Evolutionary conservation across 106 monocot species (phyloP).

Genomic region (Acorus gramineus): DNA sequence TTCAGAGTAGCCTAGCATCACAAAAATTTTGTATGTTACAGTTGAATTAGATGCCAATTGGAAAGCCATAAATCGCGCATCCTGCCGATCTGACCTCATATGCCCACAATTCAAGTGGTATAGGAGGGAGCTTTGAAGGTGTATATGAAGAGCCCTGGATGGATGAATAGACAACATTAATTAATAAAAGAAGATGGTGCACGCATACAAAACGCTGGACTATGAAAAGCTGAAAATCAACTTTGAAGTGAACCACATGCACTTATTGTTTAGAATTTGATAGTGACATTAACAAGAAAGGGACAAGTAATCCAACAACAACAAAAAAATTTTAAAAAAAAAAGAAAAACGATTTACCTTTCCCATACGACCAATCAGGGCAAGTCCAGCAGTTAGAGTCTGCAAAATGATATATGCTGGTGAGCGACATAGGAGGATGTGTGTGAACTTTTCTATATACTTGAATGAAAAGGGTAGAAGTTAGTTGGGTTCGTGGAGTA

Average conservation of each 20-base stretch:
- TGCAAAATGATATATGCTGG: slow-evolving; percentile 21
- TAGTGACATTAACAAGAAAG: neutral
- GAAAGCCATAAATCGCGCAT: neutral
- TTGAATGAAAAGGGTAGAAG: slow-evolving; percentile 1
- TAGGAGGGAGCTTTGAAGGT: slow-evolving; percentile 54
- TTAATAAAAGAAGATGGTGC: neutral
- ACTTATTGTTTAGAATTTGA: neutral
- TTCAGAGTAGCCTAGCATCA: neutral
- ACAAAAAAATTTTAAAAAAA: neutral
- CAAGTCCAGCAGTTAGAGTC: slow-evolving; percentile 82
- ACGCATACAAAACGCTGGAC: too few relatives aligned
- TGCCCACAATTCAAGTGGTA: slow-evolving; percentile 79
- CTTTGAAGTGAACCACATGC: too few relatives aligned
- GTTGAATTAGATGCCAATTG: neutral
- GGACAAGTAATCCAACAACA: neutral
- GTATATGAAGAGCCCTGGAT: slow-evolving; percentile 67
- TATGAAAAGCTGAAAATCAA: too few relatives aligned
- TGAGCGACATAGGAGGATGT: neutral
- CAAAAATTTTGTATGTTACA: neutral
- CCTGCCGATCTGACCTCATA: slow-evolving; percentile 56
- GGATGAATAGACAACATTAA: slow-evolving; percentile 1
- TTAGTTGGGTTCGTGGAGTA: neutral
- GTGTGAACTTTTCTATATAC: neutral
- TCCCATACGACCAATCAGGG: slow-evolving; percentile 75
- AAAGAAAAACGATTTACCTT: slow-evolving; percentile 36